These are phyloP conservation scores for Penicillium sp. DNA, from an alignment of 2,329 filamentous ascomycete species.

Conservation along the genomic window DNA sequence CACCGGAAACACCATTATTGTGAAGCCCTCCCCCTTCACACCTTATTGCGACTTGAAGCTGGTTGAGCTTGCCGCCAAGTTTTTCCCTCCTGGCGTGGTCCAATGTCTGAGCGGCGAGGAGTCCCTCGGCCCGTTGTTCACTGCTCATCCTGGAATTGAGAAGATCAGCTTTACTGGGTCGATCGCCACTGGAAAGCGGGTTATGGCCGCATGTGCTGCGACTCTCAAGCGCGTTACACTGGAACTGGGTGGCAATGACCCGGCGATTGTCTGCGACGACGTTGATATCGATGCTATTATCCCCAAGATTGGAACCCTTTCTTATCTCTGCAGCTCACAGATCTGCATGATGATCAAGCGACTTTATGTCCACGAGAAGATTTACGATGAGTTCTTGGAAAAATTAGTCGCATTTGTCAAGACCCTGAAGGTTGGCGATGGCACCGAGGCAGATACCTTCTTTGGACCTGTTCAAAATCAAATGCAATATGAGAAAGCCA, in stretches of 20 bases:
- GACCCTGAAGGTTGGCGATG: slow-evolving; percentile 40
- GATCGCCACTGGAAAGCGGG: slow-evolving; percentile 50
- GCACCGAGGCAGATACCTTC: slow-evolving; percentile 46
- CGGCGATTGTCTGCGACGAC: slow-evolving; percentile 55
- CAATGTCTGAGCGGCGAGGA: slow-evolving; percentile 58
- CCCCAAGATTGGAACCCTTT: slow-evolving; percentile 47
- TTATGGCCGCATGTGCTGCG: slow-evolving; percentile 52
- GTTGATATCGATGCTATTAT: slow-evolving; percentile 52
- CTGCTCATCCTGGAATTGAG: slow-evolving; percentile 54
- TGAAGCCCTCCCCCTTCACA: slow-evolving; percentile 54
- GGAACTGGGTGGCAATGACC: slow-evolving; percentile 58
- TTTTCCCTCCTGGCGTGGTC: slow-evolving; percentile 58
- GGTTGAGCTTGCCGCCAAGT: slow-evolving; percentile 50
- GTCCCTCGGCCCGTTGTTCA: slow-evolving; percentile 55
- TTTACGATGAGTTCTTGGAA: slow-evolving; percentile 57
- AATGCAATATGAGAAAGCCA: slow-evolving; percentile 64
- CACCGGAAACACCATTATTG: slow-evolving; percentile 57
- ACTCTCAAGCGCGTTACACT: slow-evolving; percentile 57
- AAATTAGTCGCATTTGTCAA: slow-evolving; percentile 50
- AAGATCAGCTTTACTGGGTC: slow-evolving; percentile 63
- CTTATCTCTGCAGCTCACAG: slow-evolving; percentile 57
- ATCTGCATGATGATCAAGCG: slow-evolving; percentile 60
- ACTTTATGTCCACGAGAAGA: slow-evolving; percentile 60
- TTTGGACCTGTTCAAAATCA: slow-evolving; percentile 64
- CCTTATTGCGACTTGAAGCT: slow-evolving; percentile 58